Percentiles rank a stretch among this genome's conserved stretches.
Conservation (phyloP, 345 rosid genomes). For the Bruguiera gymnorhiza region DNA sequence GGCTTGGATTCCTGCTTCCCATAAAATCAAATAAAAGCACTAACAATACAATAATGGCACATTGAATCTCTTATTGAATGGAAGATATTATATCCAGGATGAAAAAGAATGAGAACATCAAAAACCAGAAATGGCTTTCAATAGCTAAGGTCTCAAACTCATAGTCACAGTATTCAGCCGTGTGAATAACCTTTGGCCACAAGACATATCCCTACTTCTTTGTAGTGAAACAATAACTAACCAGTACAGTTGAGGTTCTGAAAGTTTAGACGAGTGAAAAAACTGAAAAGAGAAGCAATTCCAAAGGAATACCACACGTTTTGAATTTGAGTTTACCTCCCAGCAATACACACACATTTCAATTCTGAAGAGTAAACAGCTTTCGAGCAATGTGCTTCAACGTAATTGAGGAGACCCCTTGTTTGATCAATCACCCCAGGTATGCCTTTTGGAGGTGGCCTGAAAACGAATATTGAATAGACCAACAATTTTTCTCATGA, state of each 20-base stretch:
- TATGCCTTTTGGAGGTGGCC: constrained; percentile 84
- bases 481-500: background rate
- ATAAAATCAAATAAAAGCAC: too few species aligned
- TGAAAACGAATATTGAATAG: constrained; percentile 21
- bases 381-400: constrained; percentile 62
- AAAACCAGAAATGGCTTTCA: too few species aligned
- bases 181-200: too few species aligned
- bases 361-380: constrained; percentile 71
- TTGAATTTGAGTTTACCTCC: constrained; percentile 50
- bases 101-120: too few species aligned
- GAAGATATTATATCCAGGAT: too few species aligned
- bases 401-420: constrained; percentile 80
- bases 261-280: background rate
- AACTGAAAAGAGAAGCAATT: background rate
- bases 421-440: constrained; percentile 90
- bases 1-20: too few species aligned
- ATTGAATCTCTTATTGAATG: too few species aligned
- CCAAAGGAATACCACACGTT: background rate
- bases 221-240: too few species aligned
- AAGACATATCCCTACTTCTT: too few species aligned
- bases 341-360: constrained; percentile 85
- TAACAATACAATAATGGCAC: too few species aligned
- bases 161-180: too few species aligned
- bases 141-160: too few species aligned
- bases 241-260: background rate